Evolutionary conservation across 768 basidiomycete genomes (phyloP).

Genomic region (Xerocomellus intermedius): DNA sequence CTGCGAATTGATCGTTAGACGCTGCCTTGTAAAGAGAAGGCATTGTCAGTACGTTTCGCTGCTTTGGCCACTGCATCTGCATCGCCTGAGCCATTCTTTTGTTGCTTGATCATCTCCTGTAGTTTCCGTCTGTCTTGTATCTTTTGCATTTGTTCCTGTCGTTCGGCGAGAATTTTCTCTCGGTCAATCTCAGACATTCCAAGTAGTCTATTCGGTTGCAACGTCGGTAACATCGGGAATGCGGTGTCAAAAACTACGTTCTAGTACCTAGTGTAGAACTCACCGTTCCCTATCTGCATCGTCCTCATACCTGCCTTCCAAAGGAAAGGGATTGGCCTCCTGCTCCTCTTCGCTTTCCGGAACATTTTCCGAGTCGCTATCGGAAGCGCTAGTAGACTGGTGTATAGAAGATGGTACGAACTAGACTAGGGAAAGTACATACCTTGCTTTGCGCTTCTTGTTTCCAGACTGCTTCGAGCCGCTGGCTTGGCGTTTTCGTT

Average conservation of each 20-base stretch:
- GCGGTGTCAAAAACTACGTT: conserved; percentile 28
- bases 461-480: conserved; percentile 42
- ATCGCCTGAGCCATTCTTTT: conserved; percentile 47
- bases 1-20: conserved; percentile 36
- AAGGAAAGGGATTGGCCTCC: conserved; percentile 71
- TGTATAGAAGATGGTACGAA: background rate
- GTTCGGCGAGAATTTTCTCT: conserved; percentile 79
- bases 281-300: conserved; percentile 81
- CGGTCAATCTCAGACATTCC: conserved; percentile 84
- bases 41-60: conserved; percentile 63
- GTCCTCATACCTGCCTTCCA: conserved; percentile 89
- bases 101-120: conserved; percentile 69
- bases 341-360: conserved; percentile 61
- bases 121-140: conserved; percentile 69
- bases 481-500: conserved; percentile 57
- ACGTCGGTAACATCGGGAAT: conserved; percentile 6
- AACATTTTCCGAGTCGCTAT: conserved; percentile 48
- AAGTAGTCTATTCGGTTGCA: conserved; percentile 55
- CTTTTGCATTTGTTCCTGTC: conserved; percentile 78
- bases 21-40: background rate
- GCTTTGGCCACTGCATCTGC: conserved; percentile 67
- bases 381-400: conserved; percentile 34
- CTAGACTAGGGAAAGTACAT: conserved; percentile 30
- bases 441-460: conserved; percentile 77
- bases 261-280: conserved; percentile 36